phyloP scores from a whole-genome alignment of 805 yeast genomes.

The Starmerella scarabaei region DNA sequence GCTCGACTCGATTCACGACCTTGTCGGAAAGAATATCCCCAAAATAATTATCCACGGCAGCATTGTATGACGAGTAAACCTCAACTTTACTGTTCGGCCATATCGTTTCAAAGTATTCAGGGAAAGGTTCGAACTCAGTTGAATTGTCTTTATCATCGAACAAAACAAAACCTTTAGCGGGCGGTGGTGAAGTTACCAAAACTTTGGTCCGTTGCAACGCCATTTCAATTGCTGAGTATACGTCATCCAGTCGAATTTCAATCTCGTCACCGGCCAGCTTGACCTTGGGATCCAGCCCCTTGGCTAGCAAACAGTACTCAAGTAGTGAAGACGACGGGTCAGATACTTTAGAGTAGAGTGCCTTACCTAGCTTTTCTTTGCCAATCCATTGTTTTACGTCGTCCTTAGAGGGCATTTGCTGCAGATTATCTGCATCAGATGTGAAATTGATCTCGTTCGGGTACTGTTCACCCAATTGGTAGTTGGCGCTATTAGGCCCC shows the following conservation, averaged over 20 bases:
- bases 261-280: constrained; percentile 19
- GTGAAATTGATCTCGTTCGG: constrained; percentile 22
- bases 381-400: constrained; percentile 21
- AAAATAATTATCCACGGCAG: constrained; percentile 70
- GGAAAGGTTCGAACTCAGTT: constrained; percentile 22
- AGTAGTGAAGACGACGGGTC: constrained; percentile 70
- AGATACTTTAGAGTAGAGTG: constrained; percentile 54
- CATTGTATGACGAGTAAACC: constrained; percentile 54
- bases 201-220: constrained; percentile 25
- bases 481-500: constrained; percentile 43
- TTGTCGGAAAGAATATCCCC: constrained; percentile 76
- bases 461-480: constrained; percentile 66
- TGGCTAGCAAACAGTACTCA: constrained; percentile 39
- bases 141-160: constrained; percentile 13
- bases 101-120: constrained; percentile 29
- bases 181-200: constrained; percentile 6
- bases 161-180: constrained; percentile 16
- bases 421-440: neutral
- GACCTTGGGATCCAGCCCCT: constrained; percentile 37
- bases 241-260: constrained; percentile 17
- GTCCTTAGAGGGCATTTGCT: constrained; percentile 44
- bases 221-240: constrained; percentile 20
- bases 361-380: constrained; percentile 39
- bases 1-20: constrained; percentile 58
- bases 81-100: constrained; percentile 20